Evolutionary conservation across 768 basidiomycete genomes (phyloP), one percentile per base, ranked within the genome.

Genomic region (Kwoniella europaea): DNA sequence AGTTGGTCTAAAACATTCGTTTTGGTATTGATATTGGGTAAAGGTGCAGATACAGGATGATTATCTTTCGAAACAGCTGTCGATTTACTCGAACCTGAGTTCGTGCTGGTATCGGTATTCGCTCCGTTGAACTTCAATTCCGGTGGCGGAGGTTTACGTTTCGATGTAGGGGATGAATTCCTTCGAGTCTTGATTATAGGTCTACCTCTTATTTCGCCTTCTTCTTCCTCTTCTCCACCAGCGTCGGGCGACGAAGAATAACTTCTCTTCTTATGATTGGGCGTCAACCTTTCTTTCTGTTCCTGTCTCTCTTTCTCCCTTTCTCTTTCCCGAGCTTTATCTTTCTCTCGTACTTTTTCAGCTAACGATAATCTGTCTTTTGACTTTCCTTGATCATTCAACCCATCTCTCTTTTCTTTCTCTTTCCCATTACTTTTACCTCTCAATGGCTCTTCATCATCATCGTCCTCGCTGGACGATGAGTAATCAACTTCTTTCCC

Each of bases 121-220:
- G 64, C 35, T n/a, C 41, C 22, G 22, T 68, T 58, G 52, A 73
- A 64, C 12, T 63, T 56, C 7, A 74, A 59, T 20, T 69, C 65
- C 18, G 69, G 44, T 35, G 71, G 68, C 1, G 71, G 68, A 2
- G 70, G 41, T 63, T 71, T 72, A 22, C 71, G 64, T 58, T 71
- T 75, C 20, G 29, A 16, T 13, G 27, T 57, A 44, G 65, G 65
- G 9, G 65, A 65, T 20, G 46, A 53, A 12, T 56, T 54, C 29
- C 63, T 29, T 16, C 29, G 29, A 13, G 52, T 29, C 52, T 64
- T 70, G 24, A n/a, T 44, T 65, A 35, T 61, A 12, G 68, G 57
- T 60, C 68, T 55, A 52, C 68, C 68, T 22, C 68, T 46, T 7
- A 70, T 70, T 29, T 70, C 68, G 18, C 68, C 68, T 53, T 70